A percentile compares a stretch with the other conserved stretches of the same genome.
Conservation (phyloP, 1,284 basidiomycete genomes). For the Malassezia furfur region DNA sequence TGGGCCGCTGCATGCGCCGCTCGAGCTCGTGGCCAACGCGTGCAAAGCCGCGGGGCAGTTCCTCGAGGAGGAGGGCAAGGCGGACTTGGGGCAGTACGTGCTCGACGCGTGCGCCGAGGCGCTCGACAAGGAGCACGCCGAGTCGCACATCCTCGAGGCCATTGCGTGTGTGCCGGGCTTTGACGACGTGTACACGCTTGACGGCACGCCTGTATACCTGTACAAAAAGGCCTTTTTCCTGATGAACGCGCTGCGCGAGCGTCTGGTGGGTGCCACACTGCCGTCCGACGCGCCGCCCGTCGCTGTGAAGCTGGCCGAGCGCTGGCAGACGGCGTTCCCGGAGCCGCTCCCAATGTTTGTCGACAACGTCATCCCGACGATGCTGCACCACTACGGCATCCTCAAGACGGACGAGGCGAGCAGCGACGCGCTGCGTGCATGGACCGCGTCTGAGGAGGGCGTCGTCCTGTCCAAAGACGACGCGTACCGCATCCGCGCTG, state of each 20-base stretch:
- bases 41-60: constrained; percentile 65
- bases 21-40: constrained; percentile 58
- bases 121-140: constrained; percentile 24
- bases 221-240: constrained; percentile 83
- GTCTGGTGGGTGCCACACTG: constrained; percentile 32
- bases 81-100: constrained; percentile 65
- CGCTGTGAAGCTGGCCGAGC: background rate
- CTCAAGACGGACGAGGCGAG: constrained; percentile 55
- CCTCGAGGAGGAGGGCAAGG: constrained; percentile 58
- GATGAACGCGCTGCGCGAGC: constrained; percentile 59
- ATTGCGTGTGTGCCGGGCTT: constrained; percentile 28
- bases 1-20: constrained; percentile 64
- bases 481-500: constrained; percentile 35
- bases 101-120: constrained; percentile 58
- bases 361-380: constrained; percentile 76
- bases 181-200: constrained; percentile 23
- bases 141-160: constrained; percentile 8
- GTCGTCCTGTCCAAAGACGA: constrained; percentile 22
- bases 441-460: constrained; percentile 7
- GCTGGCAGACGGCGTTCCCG: constrained; percentile 32
- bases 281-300: background rate
- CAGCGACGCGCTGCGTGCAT: constrained; percentile 4
- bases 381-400: constrained; percentile 67
- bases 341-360: constrained; percentile 60
- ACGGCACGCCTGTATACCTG: constrained; percentile 56